Percentiles rank a stretch among this genome's conserved stretches.
These are phyloP conservation scores for Penicillium dipodomyicola DNA, from an alignment of 495 filamentous ascomycete species.

Conservation along the genomic window DNA sequence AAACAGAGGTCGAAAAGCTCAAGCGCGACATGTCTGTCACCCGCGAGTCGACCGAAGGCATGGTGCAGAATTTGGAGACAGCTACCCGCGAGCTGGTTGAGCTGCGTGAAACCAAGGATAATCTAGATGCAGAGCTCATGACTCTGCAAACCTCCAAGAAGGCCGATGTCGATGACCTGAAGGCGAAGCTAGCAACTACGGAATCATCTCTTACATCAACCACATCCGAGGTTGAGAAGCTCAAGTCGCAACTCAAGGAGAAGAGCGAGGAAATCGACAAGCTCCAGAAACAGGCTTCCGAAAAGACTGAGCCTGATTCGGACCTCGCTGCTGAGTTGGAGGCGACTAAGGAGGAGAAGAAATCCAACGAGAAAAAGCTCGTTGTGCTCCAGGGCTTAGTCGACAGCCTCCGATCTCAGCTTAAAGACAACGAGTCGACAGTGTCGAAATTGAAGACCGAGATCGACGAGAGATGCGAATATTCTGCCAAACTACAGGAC, in stretches of 20 bases:
- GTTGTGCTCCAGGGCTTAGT: slow-evolving; percentile 53
- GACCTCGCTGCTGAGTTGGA: slow-evolving; percentile 37
- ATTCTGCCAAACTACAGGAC: slow-evolving; percentile 29
- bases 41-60: slow-evolving; percentile 62
- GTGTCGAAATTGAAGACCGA: slow-evolving; percentile 43
- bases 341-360: slow-evolving; percentile 39
- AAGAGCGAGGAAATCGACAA: slow-evolving; percentile 53
- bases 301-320: slow-evolving; percentile 40
- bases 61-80: slow-evolving; percentile 61
- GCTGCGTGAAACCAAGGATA: slow-evolving; percentile 56
- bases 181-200: slow-evolving; percentile 38
- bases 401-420: slow-evolving; percentile 48
- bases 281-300: slow-evolving; percentile 41
- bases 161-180: slow-evolving; percentile 42
- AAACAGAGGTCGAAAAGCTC: slow-evolving; percentile 57
- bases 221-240: slow-evolving; percentile 46
- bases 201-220: slow-evolving; percentile 49
- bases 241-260: slow-evolving; percentile 55
- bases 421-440: slow-evolving; percentile 49
- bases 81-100: slow-evolving; percentile 58
- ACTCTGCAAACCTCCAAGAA: slow-evolving; percentile 31
- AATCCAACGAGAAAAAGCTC: slow-evolving; percentile 50
- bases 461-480: slow-evolving; percentile 35
- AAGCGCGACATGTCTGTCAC: slow-evolving; percentile 53
- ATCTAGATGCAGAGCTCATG: slow-evolving; percentile 49